Conservation (phyloP, 2,329 filamentous ascomycete genomes). For the Berkeleyomyces rouxiae region DNA sequence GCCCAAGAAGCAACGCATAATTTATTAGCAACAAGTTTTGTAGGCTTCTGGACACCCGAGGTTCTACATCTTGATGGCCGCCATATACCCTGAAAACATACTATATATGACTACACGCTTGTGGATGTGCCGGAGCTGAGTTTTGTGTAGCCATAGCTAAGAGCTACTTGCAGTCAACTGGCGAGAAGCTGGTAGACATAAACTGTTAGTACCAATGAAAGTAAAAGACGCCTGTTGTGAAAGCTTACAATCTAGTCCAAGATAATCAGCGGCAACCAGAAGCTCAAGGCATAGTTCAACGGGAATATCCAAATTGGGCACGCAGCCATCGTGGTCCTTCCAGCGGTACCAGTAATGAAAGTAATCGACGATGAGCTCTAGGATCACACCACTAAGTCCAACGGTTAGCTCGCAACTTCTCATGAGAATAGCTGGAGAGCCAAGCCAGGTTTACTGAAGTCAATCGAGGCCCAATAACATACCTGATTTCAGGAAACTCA, state of each 20-base stretch:
- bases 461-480: neutral
- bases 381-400: slow-evolving; percentile 43
- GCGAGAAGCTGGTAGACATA: neutral
- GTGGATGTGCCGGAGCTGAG: no score
- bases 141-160: neutral
- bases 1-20: no score
- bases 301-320: slow-evolving; percentile 67
- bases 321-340: slow-evolving; percentile 54
- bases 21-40: no score
- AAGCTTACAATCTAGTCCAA: slow-evolving; percentile 39
- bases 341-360: slow-evolving; percentile 77
- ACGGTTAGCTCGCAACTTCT: neutral
- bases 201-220: neutral
- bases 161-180: neutral
- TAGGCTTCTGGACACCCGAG: no score
- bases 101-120: no score
- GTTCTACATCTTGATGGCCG: no score
- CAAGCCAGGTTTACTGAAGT: no score
- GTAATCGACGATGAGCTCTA: slow-evolving; percentile 71
- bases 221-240: neutral
- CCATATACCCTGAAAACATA: no score
- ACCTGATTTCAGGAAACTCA: slow-evolving; percentile 15
- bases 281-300: slow-evolving; percentile 64
- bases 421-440: no score
- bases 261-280: slow-evolving; percentile 59